Conservation (phyloP, 306 rosid species). For the Trichosanthes truncata region DNA sequence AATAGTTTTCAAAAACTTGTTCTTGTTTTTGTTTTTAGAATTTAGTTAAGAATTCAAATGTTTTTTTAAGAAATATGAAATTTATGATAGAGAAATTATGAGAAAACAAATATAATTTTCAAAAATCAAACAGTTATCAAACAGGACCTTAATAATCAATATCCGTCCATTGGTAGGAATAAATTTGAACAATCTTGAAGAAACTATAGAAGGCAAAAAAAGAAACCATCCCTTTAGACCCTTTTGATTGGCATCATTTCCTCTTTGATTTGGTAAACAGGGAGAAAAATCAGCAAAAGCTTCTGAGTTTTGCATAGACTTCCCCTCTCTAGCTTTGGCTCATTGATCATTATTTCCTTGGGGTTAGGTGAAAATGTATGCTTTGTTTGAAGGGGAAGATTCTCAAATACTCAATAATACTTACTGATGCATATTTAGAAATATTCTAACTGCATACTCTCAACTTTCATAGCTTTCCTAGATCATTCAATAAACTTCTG, state of each 20-base stretch:
- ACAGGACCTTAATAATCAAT: too few species aligned
- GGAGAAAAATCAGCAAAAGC: not conserved
- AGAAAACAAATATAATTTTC: too few species aligned
- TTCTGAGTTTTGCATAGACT: not conserved
- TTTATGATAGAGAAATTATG: too few species aligned
- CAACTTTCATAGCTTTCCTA: not conserved
- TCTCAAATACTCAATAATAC: not conserved
- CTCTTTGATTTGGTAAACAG: not conserved
- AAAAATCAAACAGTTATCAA: too few species aligned
- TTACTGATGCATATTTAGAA: not conserved
- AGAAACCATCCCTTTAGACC: not conserved
- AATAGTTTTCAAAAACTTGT: too few species aligned
- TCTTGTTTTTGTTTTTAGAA: too few species aligned
- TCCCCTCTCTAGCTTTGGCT: not conserved
- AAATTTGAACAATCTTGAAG: not conserved
- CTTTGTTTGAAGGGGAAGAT: not conserved
- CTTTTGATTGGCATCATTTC: not conserved
- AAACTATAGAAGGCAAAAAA: too few species aligned
- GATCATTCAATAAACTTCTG: not conserved
- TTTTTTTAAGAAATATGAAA: too few species aligned
- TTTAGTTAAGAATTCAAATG: too few species aligned
- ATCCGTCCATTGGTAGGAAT: too few species aligned
- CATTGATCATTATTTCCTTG: not conserved
- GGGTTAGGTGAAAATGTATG: not conserved
- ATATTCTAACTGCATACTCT: not conserved